Evolutionary conservation across 805 yeast genomes (phyloP), one percentile per base, ranked within the genome.

Genomic region (Hyphopichia homilentoma): DNA sequence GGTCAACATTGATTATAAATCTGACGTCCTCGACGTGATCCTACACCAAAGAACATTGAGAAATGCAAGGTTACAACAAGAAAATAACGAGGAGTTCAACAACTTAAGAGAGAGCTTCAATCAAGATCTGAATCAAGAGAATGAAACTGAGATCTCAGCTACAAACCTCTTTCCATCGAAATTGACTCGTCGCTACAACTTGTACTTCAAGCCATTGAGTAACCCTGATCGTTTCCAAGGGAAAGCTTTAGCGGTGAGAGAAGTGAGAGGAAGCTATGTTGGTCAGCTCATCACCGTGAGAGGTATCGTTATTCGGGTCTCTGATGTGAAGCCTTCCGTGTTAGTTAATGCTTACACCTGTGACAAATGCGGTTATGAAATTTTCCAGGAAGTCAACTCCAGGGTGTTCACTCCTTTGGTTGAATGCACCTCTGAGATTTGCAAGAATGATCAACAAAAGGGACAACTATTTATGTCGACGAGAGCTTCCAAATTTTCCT

Each of bases 331-430:
- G 58, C 99, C 99, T 4, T 70, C 86, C 5, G 85, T 93, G 6
- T 68, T 76, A 39, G 97, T 93, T 33, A 87, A 83, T 48, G 97
- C 98, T 1, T 94, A 90, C 56, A 86, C 97, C 5, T 93, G 99
- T 65, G 98, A 93, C 56, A 84, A 84, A 48, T 93, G 99, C 70
- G 99, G 98, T 29, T 83, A 76, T 60, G 99, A 93, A 62, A 79
- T 87, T 33, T 93, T 94, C 71, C 97, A 93, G 65, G 97, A 94
- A 57, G 95, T 93, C 44, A 81, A 77, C 43, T 65, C 89, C 13
- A 79, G 80, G 53, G 79, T 84, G 27, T 94, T 85, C 61, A 79
- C 84, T 18, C 99, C 99, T n/a, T 65, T 88, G 33, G 56, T 68
- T 3, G 95, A 88, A 50, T 93, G 99, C 65, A 78, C 88, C 1